Percentiles rank a stretch among this genome's conserved stretches.
phyloP scores from a whole-genome alignment of 163 green algal species.

The Coccomyxa subellipsoidea region DNA sequence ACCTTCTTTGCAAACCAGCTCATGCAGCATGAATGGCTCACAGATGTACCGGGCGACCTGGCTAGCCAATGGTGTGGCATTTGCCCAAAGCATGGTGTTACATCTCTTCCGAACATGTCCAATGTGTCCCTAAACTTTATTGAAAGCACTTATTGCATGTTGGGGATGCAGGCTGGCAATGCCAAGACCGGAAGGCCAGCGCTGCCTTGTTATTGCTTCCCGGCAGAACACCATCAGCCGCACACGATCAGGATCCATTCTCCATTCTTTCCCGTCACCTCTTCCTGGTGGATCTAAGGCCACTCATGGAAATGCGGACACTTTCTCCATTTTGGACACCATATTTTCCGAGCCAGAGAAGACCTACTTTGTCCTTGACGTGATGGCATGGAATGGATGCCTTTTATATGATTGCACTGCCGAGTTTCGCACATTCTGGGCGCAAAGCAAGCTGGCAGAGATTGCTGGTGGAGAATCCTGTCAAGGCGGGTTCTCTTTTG shows the following conservation, averaged over 20 bases:
- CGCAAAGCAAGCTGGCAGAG: slow-evolving; percentile 74
- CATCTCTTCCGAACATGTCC: too few relatives aligned
- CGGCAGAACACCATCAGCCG: slow-evolving; percentile 62
- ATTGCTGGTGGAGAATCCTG: not conserved
- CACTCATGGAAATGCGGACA: slow-evolving; percentile 13
- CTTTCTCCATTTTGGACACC: slow-evolving; percentile 80
- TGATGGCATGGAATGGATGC: slow-evolving; percentile 85
- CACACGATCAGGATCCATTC: slow-evolving; percentile 55
- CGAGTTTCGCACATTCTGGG: slow-evolving; percentile 87
- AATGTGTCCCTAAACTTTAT: too few relatives aligned
- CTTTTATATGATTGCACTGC: slow-evolving; percentile 73
- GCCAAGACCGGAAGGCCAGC: slow-evolving; percentile 75
- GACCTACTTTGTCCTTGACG: slow-evolving; percentile 75
- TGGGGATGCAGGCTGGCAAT: slow-evolving; percentile 65
- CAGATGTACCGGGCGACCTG: slow-evolving; percentile 75
- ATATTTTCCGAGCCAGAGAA: slow-evolving; percentile 60
- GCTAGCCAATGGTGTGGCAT: slow-evolving; percentile 52
- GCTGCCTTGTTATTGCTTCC: slow-evolving; percentile 75
- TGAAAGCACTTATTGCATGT: too few relatives aligned
- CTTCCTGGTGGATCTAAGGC: slow-evolving; percentile 62
- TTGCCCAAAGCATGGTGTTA: not conserved
- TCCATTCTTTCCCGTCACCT: slow-evolving; percentile 64
- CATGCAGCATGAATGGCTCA: slow-evolving; percentile 87
- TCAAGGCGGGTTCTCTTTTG: slow-evolving; percentile 25
- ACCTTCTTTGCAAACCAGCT: slow-evolving; percentile 65